These are phyloP conservation scores for Rhodosporidiobolus sp. DNA, from an alignment of 768 basidiomycete genomes.

Conservation along the genomic window DNA sequence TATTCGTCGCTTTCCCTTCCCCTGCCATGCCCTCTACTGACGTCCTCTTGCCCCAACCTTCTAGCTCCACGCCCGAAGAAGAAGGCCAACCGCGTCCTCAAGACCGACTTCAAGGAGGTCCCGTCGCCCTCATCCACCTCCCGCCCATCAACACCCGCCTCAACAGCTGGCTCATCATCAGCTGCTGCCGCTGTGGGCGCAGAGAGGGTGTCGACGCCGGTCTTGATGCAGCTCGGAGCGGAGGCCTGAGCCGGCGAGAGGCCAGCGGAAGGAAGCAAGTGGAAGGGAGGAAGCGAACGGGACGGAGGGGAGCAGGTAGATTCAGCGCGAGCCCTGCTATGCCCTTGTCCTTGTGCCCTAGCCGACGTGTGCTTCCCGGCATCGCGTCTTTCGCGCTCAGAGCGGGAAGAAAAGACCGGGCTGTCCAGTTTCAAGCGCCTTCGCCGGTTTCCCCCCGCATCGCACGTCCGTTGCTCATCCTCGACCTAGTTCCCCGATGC, in stretches of 20 bases:
- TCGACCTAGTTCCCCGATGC: no score
- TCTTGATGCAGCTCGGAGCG: constrained; percentile 1
- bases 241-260: not conserved
- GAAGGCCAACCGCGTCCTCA: constrained; percentile 77
- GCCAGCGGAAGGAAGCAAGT: no score
- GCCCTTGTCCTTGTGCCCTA: not conserved
- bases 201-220: not conserved
- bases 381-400: no score
- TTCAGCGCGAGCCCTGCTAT: constrained; percentile 2
- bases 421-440: no score
- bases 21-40: not conserved
- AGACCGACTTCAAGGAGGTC: constrained; percentile 63
- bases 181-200: not conserved
- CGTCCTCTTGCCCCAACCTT: no score
- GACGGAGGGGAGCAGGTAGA: not conserved
- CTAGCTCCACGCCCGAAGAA: constrained; percentile 88
- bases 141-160: not conserved
- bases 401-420: no score
- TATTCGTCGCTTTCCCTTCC: constrained; percentile 10
- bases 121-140: not conserved
- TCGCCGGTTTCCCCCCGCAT: not conserved
- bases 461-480: no score
- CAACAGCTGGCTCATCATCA: not conserved
- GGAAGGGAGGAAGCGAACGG: no score
- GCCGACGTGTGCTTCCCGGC: no score